phyloP scores from a whole-genome alignment of 163 green algal species.

The Scenedesmus sp. region DNA sequence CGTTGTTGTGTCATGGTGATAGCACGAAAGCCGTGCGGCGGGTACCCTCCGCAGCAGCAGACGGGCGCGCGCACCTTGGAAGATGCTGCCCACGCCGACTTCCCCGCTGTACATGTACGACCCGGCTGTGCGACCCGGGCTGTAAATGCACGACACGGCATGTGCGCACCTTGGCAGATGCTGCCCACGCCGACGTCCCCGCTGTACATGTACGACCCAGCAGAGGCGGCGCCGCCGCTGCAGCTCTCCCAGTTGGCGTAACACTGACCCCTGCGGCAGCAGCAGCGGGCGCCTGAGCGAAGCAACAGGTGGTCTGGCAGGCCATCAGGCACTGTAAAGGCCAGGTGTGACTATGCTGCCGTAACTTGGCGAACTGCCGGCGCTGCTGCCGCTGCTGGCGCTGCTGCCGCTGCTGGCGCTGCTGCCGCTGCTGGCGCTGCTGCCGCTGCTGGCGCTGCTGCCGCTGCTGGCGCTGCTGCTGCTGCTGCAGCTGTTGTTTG shows the following conservation, averaged over 20 bases:
- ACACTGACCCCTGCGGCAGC: slow-evolving; percentile 20
- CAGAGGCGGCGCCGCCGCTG: not conserved
- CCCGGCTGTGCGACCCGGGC: no score
- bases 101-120: not conserved
- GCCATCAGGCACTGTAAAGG: no score
- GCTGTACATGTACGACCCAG: not conserved
- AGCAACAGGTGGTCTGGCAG: not conserved
- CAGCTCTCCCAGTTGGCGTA: slow-evolving; percentile 44
- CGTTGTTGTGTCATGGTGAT: no score
- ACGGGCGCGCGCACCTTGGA: no score
- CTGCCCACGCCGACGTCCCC: not conserved
- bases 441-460: not conserved
- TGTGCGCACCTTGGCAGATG: slow-evolving; percentile 17
- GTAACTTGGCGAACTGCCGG: no score
- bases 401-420: not conserved
- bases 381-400: not conserved
- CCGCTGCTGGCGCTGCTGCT: slow-evolving; percentile 30
- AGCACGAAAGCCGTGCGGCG: no score
- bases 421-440: slow-evolving; percentile 32
- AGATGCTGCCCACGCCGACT: slow-evolving; percentile 24
- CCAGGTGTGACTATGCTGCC: no score
- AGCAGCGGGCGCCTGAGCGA: slow-evolving; percentile 11
- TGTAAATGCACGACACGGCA: not conserved
- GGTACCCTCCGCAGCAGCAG: no score
- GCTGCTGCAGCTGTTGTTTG: slow-evolving; percentile 15